These are phyloP conservation scores for Dipodascopsis tothii DNA, from an alignment of 805 yeast genomes.

Conservation along the genomic window DNA sequence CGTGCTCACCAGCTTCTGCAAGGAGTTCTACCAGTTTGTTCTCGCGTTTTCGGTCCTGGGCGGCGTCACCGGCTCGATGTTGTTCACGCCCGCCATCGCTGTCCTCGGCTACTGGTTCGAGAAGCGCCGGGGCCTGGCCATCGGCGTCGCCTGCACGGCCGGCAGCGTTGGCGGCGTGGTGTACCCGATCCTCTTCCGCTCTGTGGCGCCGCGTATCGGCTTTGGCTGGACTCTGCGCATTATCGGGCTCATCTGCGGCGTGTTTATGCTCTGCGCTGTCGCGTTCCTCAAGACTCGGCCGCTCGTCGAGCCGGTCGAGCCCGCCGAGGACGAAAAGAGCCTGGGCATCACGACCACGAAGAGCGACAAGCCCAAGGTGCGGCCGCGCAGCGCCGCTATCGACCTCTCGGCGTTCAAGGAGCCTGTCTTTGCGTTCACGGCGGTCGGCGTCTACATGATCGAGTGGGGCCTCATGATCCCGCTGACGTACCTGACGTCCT, in stretches of 20 bases:
- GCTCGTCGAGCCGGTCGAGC: slow-evolving; percentile 29
- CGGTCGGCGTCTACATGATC: slow-evolving; percentile 26
- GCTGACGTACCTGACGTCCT: slow-evolving; percentile 30
- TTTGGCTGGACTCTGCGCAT: slow-evolving; percentile 55
- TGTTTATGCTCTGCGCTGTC: slow-evolving; percentile 30
- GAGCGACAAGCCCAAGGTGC: not conserved
- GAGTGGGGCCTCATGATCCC: slow-evolving; percentile 30
- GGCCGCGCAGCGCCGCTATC: slow-evolving; percentile 5
- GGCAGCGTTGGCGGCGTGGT: slow-evolving; percentile 62
- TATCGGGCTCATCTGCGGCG: slow-evolving; percentile 34
- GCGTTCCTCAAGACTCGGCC: slow-evolving; percentile 36
- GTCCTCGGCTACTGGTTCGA: slow-evolving; percentile 58
- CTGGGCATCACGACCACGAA: too few species aligned
- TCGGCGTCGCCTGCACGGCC: slow-evolving; percentile 57
- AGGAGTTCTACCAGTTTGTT: slow-evolving; percentile 50
- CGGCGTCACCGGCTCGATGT: slow-evolving; percentile 38
- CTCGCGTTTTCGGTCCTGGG: slow-evolving; percentile 47
- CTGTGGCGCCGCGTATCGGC: slow-evolving; percentile 43
- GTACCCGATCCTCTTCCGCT: slow-evolving; percentile 48
- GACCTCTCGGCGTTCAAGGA: slow-evolving; percentile 27
- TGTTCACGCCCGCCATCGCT: slow-evolving; percentile 49
- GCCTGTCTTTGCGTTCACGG: slow-evolving; percentile 24
- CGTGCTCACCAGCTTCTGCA: slow-evolving; percentile 46
- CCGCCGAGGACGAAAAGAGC: slow-evolving; percentile 24
- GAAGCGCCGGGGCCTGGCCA: slow-evolving; percentile 49